These are phyloP conservation scores for Peniophora sp. DNA, from an alignment of 1,284 basidiomycete genomes.

Conservation along the genomic window DNA sequence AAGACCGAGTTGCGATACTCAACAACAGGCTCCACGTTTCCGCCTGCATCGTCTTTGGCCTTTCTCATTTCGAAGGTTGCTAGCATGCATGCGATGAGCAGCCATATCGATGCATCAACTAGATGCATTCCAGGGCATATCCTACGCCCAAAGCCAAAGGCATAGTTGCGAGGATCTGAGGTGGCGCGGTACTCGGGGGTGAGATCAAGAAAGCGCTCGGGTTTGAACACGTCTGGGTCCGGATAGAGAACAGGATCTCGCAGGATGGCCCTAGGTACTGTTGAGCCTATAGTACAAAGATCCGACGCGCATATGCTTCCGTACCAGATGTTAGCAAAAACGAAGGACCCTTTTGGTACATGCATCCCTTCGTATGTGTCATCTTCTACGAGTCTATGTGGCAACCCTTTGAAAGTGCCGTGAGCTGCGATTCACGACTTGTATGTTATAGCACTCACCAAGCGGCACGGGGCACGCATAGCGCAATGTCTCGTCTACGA, in stretches of 20 bases:
- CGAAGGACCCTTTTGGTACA: not conserved
- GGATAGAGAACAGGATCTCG: not conserved
- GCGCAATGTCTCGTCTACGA: not conserved
- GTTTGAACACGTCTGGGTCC: not conserved
- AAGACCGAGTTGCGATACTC: too few relatives aligned
- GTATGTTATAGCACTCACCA: not conserved
- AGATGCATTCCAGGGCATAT: not conserved
- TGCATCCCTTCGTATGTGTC: not conserved
- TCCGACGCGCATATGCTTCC: too few relatives aligned
- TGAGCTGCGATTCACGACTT: conserved; percentile 4
- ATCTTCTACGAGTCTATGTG: too few relatives aligned
- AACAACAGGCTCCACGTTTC: too few relatives aligned
- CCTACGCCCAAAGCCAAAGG: not conserved
- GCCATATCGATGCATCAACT: not conserved
- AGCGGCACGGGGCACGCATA: conserved; percentile 1
- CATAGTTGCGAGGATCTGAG: not conserved
- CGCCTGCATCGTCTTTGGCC: not conserved
- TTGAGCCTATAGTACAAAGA: not conserved
- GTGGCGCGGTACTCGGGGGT: too few relatives aligned
- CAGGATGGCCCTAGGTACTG: not conserved
- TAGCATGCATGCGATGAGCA: not conserved
- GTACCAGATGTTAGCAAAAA: not conserved
- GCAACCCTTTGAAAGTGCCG: conserved; percentile 1
- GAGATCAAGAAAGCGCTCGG: not conserved
- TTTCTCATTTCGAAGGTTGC: not conserved